These are phyloP conservation scores for Penicillium brasilianum DNA, from an alignment of 2,329 filamentous ascomycete genomes.

Conservation along the genomic window DNA sequence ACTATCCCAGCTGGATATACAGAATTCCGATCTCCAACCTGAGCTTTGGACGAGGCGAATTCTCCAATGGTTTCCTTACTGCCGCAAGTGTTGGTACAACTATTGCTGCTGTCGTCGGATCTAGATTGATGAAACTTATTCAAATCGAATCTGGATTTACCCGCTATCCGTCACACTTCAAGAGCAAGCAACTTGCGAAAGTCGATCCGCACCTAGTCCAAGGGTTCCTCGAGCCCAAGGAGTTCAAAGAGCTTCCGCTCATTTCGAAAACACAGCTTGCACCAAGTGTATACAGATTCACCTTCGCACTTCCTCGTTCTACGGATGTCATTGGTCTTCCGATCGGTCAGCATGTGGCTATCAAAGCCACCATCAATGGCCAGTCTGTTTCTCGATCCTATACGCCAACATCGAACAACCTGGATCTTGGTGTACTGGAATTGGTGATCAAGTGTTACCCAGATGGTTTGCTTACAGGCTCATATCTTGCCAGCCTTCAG, in stretches of 20 bases:
- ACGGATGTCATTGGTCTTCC: slow-evolving; percentile 59
- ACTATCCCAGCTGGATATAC: background rate
- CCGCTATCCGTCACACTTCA: slow-evolving; percentile 44
- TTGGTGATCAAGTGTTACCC: slow-evolving; percentile 45
- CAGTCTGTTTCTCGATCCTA: slow-evolving; percentile 58
- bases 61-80: slow-evolving; percentile 23
- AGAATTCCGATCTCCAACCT: background rate
- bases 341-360: slow-evolving; percentile 62
- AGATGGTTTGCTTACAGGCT: slow-evolving; percentile 39
- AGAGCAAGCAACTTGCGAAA: slow-evolving; percentile 38
- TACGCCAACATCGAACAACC: slow-evolving; percentile 52
- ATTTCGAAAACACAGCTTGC: slow-evolving; percentile 31
- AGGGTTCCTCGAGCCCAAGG: slow-evolving; percentile 58
- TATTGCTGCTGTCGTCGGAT: slow-evolving; percentile 16
- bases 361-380: slow-evolving; percentile 55
- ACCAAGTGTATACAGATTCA: slow-evolving; percentile 48
- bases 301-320: slow-evolving; percentile 55
- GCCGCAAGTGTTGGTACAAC: slow-evolving; percentile 12
- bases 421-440: slow-evolving; percentile 40
- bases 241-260: slow-evolving; percentile 56
- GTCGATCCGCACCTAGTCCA: slow-evolving; percentile 46
- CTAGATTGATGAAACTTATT: slow-evolving; percentile 20
- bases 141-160: slow-evolving; percentile 33
- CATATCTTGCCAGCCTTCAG: slow-evolving; percentile 37
- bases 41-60: slow-evolving; percentile 16